Conservation (phyloP, 306 rosid genomes). For the Carpinus fangiana region DNA sequence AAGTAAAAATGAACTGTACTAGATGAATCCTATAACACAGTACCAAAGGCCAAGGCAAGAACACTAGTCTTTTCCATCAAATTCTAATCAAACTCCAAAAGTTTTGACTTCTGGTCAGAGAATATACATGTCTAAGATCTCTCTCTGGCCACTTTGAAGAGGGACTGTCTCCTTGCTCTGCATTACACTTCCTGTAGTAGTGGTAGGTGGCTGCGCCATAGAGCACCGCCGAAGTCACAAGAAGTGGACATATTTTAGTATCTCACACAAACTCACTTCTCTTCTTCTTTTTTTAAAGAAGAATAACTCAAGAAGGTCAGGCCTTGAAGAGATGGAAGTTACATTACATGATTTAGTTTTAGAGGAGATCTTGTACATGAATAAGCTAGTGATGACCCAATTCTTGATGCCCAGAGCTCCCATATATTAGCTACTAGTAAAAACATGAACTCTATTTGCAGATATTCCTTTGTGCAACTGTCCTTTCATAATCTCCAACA, state of each 20-base stretch:
- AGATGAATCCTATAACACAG: no score
- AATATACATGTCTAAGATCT: no score
- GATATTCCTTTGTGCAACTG: no score
- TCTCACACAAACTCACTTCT: no score
- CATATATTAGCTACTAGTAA: slow-evolving; percentile 32
- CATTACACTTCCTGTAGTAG: no score
- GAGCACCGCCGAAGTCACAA: no score
- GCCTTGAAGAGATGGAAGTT: neutral
- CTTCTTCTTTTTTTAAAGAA: slow-evolving; percentile 19
- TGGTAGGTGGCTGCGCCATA: no score
- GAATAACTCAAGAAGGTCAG: slow-evolving; percentile 25
- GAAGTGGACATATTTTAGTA: no score
- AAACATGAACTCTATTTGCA: neutral
- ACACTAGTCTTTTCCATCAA: slow-evolving; percentile 97
- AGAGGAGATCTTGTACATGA: slow-evolving; percentile 49
- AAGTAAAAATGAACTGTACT: no score
- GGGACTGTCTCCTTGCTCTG: no score
- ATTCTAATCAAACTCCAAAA: slow-evolving; percentile 53
- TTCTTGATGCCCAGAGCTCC: slow-evolving; percentile 73
- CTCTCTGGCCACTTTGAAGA: slow-evolving; percentile 39
- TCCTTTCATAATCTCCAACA: neutral
- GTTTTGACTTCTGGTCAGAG: slow-evolving; percentile 44
- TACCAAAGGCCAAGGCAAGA: slow-evolving; percentile 67
- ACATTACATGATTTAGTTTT: slow-evolving; percentile 89
- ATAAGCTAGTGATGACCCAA: slow-evolving; percentile 67